Conservation (phyloP, 257 asterid species). For the Hygrophila difformis region DNA sequence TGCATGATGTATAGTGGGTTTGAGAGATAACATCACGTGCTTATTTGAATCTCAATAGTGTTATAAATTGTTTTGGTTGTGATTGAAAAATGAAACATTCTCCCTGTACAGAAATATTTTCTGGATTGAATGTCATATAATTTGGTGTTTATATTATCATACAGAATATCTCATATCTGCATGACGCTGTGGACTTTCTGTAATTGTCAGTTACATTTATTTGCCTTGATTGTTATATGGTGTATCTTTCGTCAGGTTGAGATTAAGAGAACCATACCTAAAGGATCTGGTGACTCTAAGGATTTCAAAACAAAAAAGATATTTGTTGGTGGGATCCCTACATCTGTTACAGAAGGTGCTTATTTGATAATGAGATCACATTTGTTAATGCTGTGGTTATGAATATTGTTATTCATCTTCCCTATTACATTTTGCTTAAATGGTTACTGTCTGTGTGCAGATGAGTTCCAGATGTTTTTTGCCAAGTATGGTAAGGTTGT, state of each 20-base stretch:
- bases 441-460: slow-evolving; percentile 25
- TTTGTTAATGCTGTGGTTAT: not conserved
- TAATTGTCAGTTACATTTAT: not conserved
- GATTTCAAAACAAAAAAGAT: slow-evolving; percentile 83
- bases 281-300: slow-evolving; percentile 81
- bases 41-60: too few relatives aligned
- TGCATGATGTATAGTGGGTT: too few relatives aligned
- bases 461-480: slow-evolving; percentile 77
- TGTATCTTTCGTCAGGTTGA: slow-evolving; percentile 53
- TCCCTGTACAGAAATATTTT: too few relatives aligned
- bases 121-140: not conserved
- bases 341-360: slow-evolving; percentile 71
- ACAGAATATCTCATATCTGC: not conserved
- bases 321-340: slow-evolving; percentile 91
- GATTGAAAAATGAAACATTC: too few relatives aligned
- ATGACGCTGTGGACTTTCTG: not conserved
- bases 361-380: not conserved
- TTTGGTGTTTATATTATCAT: not conserved
- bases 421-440: not conserved
- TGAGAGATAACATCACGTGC: too few relatives aligned
- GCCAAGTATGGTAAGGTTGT: slow-evolving; percentile 72
- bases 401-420: too few relatives aligned
- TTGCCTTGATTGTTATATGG: not conserved
- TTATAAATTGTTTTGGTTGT: too few relatives aligned
- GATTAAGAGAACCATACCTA: slow-evolving; percentile 88